Conservation (phyloP, 2,329 filamentous ascomycete species). For the Phyllosticta ampelicida region DNA sequence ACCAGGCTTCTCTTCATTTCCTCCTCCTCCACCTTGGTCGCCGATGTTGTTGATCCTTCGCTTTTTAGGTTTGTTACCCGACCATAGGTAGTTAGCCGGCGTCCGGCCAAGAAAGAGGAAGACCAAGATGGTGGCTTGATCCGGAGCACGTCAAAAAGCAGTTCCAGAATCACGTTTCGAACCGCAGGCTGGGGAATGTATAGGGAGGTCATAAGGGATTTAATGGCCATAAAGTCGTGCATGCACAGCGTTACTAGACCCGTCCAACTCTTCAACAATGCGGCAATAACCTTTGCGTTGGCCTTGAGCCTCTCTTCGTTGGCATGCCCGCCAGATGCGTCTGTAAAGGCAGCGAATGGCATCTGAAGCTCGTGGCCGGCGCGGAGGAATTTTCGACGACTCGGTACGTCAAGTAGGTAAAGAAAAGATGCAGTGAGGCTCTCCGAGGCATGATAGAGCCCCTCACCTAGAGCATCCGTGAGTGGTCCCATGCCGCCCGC, state of each 20-base stretch:
- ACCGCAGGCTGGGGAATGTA: conserved; percentile 47
- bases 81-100: conserved; percentile 91
- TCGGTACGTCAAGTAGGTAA: conserved; percentile 77
- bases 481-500: conserved; percentile 77
- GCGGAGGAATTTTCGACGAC: conserved; percentile 68
- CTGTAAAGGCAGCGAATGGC: conserved; percentile 81
- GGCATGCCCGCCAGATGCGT: conserved; percentile 47
- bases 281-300: conserved; percentile 85
- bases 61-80: conserved; percentile 75
- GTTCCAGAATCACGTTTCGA: conserved; percentile 72
- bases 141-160: conserved; percentile 71
- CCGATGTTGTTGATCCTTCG: conserved; percentile 36
- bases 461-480: conserved; percentile 86
- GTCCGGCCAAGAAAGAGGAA: conserved; percentile 84
- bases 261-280: conserved; percentile 85
- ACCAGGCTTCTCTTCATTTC: conserved; percentile 62
- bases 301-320: conserved; percentile 63
- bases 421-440: conserved; percentile 80
- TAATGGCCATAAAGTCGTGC: conserved; percentile 75
- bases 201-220: conserved; percentile 62
- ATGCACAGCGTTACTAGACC: conserved; percentile 81
- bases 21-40: conserved; percentile 56
- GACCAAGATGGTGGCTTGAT: conserved; percentile 96
- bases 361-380: conserved; percentile 84
- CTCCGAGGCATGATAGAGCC: conserved; percentile 84